Percentiles rank a stretch among this genome's conserved stretches.
Conservation (phyloP, 768 basidiomycete species). For the Trametes sanguinea region DNA sequence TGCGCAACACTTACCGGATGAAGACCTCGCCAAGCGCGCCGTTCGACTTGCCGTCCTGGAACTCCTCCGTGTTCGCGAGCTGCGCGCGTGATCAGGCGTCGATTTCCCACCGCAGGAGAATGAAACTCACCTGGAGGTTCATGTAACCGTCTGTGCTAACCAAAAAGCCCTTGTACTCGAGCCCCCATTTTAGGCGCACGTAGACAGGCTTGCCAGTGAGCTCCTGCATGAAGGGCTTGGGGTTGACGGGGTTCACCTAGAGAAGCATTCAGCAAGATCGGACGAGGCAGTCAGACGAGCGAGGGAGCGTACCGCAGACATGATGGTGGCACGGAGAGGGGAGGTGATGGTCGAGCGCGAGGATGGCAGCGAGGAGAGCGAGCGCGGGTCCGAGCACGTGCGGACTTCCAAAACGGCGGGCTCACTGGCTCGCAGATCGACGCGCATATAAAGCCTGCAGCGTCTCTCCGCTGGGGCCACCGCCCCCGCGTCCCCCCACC, state of each 20-base stretch:
- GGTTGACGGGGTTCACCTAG: conserved; percentile 92
- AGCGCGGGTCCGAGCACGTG: conserved; percentile 32
- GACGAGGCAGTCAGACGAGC: neutral
- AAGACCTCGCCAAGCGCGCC: conserved; percentile 99
- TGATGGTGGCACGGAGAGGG: conserved; percentile 52
- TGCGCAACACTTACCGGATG: conserved; percentile 68
- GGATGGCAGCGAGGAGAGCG: neutral
- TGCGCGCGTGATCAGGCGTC: conserved; percentile 35
- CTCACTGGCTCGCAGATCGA: conserved; percentile 20
- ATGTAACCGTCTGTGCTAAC: conserved; percentile 99
- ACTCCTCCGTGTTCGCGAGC: conserved; percentile 99
- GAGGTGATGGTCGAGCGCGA: conserved; percentile 14
- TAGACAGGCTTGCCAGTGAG: conserved; percentile 96
- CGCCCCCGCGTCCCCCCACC: conserved; percentile 15
- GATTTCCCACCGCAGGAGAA: neutral
- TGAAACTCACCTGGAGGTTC: conserved; percentile 85
- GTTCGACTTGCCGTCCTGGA: conserved; percentile 92
- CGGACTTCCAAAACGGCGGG: conserved; percentile 43
- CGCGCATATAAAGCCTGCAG: conserved; percentile 29
- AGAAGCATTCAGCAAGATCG: neutral
- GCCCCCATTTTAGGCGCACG: conserved; percentile 97
- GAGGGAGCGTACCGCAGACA: conserved; percentile 56
- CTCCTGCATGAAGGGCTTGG: conserved; percentile 98
- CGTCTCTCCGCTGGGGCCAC: conserved; percentile 20
- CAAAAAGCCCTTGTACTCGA: conserved; percentile 98